Evolutionary conservation across 2,329 filamentous ascomycete genomes (phyloP), one percentile per base, ranked within the genome.

Genomic region (Aspergillus viridinutans): DNA sequence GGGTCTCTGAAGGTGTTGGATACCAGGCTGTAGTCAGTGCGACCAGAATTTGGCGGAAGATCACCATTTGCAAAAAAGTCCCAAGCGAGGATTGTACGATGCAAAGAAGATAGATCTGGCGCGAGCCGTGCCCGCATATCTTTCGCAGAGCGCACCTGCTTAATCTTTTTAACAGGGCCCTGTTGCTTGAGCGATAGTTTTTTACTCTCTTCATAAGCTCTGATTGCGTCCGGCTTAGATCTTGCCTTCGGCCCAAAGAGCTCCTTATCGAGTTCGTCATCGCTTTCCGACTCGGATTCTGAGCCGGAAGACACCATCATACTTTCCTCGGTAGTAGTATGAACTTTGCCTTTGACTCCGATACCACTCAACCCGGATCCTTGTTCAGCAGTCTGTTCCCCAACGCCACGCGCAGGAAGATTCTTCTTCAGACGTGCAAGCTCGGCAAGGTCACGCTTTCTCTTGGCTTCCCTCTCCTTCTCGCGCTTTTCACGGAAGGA

Each of bases 61-160:
- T 92, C 90, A 28, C 92, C 91, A 49, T 86, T 80, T 67, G 96
- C 90, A 73, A 97, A 99, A 63, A 95, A 96, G 63, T 99, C 90
- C 94, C 94, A 99, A 55, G 89, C 84, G 3, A 99, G 83, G 52
- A 99, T 91, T 20, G 88, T 88, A 66, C 89, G 87, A 71, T 97
- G 94, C 29, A 99, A 77, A 17, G 85, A 81, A 40, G 91, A 88
- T 76, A 99, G 88, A 63, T 95, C 90, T 7, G 95, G 94, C 32
- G 92, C 89, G 58, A 99, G 81, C 60, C 94, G 88, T 61, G 94
- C 93, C 65, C 93, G 88, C 85, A 97, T 93, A 74, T 99, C 94
- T 74, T 96, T 96, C 49, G 88, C 85, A 17, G 92, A 93, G 51
- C 93, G 85, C 60, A 88, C 81, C 52, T 91, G 84, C 71, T 90